A percentile compares a stretch with the other conserved stretches of the same genome.
These are phyloP conservation scores for Trichophaea hybrida DNA, from an alignment of 2,329 filamentous ascomycete species.

Conservation along the genomic window DNA sequence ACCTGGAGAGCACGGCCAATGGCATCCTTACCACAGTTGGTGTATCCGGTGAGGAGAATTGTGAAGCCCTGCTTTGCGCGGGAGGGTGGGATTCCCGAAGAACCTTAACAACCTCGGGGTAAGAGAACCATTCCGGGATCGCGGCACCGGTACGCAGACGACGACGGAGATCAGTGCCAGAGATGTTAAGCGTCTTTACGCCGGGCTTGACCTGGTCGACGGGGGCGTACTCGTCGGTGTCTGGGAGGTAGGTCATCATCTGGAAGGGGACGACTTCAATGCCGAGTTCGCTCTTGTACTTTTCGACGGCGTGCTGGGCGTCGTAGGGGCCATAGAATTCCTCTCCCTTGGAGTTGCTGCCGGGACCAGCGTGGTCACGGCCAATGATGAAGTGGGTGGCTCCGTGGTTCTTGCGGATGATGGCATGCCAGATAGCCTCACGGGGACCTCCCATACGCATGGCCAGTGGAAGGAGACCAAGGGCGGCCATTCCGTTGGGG, in stretches of 20 bases:
- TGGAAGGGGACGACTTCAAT: constrained; percentile 99
- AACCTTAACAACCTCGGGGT: constrained; percentile 94
- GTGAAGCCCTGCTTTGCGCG: constrained; percentile 91
- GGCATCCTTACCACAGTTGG: constrained; percentile 93
- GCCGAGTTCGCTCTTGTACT: constrained; percentile 90
- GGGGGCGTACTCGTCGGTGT: constrained; percentile 90
- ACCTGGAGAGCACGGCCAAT: constrained; percentile 91
- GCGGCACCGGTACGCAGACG: constrained; percentile 82
- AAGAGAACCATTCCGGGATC: constrained; percentile 99
- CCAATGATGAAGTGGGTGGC: constrained; percentile 99
- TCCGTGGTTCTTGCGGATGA: constrained; percentile 99
- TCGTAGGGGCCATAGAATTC: constrained; percentile 99
- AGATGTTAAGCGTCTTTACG: constrained; percentile 75
- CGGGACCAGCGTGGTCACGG: constrained; percentile 92
- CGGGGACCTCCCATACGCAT: constrained; percentile 99
- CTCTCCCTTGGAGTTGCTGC: constrained; percentile 92
- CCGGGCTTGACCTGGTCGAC: constrained; percentile 77
- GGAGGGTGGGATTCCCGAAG: constrained; percentile 87
- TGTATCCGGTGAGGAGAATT: constrained; percentile 91
- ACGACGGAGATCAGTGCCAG: constrained; percentile 76
- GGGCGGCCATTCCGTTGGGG: constrained; percentile 96
- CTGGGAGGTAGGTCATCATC: constrained; percentile 97
- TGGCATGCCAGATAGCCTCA: constrained; percentile 98
- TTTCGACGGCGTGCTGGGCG: constrained; percentile 87
- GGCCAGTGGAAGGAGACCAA: constrained; percentile 84